Conservation (phyloP, 2,329 filamentous ascomycete species). For the Apiospora hydei region DNA sequence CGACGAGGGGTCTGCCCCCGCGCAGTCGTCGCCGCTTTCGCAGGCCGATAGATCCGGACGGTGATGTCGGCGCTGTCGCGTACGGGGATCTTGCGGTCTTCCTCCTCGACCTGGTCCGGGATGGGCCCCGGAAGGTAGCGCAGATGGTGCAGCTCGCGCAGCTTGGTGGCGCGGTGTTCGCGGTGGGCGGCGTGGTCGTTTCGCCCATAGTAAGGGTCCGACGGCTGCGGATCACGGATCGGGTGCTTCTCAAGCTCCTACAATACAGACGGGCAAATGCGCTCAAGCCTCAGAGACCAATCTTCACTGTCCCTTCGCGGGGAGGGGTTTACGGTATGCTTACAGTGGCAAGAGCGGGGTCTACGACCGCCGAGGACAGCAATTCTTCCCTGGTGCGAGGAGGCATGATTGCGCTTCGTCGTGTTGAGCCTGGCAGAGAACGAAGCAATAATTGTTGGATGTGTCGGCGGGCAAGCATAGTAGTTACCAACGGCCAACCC, state of each 20-base stretch:
- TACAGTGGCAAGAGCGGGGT: constrained; percentile 34
- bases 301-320: not conserved
- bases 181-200: constrained; percentile 32
- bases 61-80: constrained; percentile 43
- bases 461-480: too few relatives aligned
- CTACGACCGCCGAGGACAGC: constrained; percentile 33
- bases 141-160: constrained; percentile 39
- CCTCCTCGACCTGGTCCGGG: constrained; percentile 37
- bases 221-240: constrained; percentile 33
- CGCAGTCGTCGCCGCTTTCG: not conserved
- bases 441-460: not conserved
- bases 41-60: constrained; percentile 43
- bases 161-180: constrained; percentile 35
- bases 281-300: not conserved
- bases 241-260: constrained; percentile 34
- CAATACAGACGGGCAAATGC: not conserved
- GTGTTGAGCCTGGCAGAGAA: not conserved
- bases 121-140: constrained; percentile 38
- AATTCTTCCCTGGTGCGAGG: constrained; percentile 35
- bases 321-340: constrained; percentile 22
- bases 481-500: too few relatives aligned
- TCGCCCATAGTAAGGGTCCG: constrained; percentile 36
- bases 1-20: constrained; percentile 39
- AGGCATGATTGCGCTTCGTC: constrained; percentile 27
- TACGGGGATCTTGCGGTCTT: constrained; percentile 42